Evolutionary conservation across 1,139 yeast genomes (phyloP).

Genomic region (Geotrichum fermentans): DNA sequence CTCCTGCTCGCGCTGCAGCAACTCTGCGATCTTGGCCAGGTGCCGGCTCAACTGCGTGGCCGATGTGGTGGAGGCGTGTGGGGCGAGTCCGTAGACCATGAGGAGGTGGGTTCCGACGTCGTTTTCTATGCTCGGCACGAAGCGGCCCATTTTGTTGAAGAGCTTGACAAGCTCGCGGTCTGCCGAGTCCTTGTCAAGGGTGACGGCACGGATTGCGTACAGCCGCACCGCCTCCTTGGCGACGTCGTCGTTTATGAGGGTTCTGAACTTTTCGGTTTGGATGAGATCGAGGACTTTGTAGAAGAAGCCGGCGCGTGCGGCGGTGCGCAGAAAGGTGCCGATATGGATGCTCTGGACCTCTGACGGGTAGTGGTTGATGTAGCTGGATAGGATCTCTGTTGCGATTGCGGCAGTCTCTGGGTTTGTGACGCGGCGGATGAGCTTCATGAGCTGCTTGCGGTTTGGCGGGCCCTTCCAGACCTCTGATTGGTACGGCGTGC

Average conservation of each 20-base stretch:
- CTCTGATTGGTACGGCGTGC: slow-evolving; percentile 14
- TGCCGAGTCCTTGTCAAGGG: slow-evolving; percentile 12
- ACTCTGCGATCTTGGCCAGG: slow-evolving; percentile 1
- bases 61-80: slow-evolving; percentile 1
- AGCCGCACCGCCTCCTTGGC: slow-evolving; percentile 16
- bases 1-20: slow-evolving; percentile 3
- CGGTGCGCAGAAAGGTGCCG: slow-evolving; percentile 15
- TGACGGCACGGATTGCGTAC: slow-evolving; percentile 19
- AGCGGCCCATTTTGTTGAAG: slow-evolving; percentile 9
- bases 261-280: slow-evolving; percentile 5
- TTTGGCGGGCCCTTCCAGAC: slow-evolving; percentile 18
- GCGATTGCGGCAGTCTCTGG: slow-evolving; percentile 11
- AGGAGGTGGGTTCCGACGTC: slow-evolving; percentile 15
- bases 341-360: slow-evolving; percentile 17
- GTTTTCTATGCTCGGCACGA: neutral
- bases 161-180: slow-evolving; percentile 13
- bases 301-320: slow-evolving; percentile 16
- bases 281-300: slow-evolving; percentile 16
- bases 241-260: slow-evolving; percentile 9
- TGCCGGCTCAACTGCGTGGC: neutral
- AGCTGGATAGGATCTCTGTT: slow-evolving; percentile 11
- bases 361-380: slow-evolving; percentile 16
- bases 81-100: slow-evolving; percentile 19
- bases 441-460: slow-evolving; percentile 15
- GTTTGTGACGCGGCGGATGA: slow-evolving; percentile 15